Evolutionary conservation across 75 land plant species (phyloP).

Genomic region (Adiantum capillusveneris): DNA sequence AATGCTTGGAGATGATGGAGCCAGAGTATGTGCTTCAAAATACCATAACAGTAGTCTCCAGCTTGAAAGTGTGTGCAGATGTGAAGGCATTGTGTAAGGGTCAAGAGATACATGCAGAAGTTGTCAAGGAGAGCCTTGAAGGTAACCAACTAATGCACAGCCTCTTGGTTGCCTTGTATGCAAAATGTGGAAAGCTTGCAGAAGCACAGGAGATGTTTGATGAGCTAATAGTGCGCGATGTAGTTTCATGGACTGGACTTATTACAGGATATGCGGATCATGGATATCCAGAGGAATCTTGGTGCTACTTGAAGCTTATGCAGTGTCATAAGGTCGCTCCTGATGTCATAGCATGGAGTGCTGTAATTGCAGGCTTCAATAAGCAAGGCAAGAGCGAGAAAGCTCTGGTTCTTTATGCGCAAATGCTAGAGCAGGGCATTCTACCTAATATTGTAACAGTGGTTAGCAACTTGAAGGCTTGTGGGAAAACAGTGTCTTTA

Average conservation of each 20-base stretch:
- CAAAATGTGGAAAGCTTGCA: not conserved
- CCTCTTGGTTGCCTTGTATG: not conserved
- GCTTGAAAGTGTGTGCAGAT: not conserved
- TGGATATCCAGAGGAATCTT: no score
- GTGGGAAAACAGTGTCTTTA: slow-evolving; percentile 8
- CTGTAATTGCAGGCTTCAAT: no score
- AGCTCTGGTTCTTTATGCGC: no score
- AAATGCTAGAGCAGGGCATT: not conserved
- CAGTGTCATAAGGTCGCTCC: no score
- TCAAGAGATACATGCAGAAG: not conserved
- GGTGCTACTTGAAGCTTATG: no score
- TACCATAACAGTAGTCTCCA: slow-evolving; percentile 42
- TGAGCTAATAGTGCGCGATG: no score
- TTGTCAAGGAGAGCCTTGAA: not conserved
- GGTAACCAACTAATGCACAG: not conserved
- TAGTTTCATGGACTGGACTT: no score
- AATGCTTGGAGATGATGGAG: slow-evolving; percentile 39
- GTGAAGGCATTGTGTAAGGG: not conserved
- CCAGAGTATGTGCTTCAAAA: slow-evolving; percentile 37
- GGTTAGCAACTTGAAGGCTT: slow-evolving; percentile 16
- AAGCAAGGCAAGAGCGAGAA: no score
- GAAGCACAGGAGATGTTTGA: not conserved
- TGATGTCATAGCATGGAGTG: no score
- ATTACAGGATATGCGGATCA: no score
- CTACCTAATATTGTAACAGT: slow-evolving; percentile 12